Base-by-base conservation (phyloP, 768 basidiomycete species). In the Leccinum boreale region DNA sequence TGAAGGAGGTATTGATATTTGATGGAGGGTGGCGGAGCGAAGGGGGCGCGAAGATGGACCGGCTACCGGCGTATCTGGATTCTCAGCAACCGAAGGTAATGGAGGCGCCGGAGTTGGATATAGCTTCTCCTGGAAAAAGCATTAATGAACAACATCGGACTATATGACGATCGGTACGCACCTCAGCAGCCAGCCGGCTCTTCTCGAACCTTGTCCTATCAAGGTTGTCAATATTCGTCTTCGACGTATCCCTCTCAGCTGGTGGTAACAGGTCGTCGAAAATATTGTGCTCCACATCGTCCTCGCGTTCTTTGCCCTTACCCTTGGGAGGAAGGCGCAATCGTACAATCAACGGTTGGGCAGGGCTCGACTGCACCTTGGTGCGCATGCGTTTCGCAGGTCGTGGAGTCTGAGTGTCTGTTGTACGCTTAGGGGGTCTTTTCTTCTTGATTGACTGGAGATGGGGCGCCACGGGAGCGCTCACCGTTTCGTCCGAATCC, bases 251-350 rank as follows among this genome's bases (percentile, higher is more conserved):
- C 35, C 92, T 83, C 55, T 96, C 89, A 17, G 78, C 78, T 2
- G 78, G 72, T 14, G 71, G 73, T 35, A 98, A 78, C 42, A 96
- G 79, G 21, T 94, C 94, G 49, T 97, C 94, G 67, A 95, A 98
- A 51, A 94, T 77, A 24, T 87, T 86, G 45, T 75, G 71, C 11
- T 73, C 71, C 26, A 78, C 75, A 7, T 86, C 86, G 9, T 87
- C 86, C 54, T 91, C 88, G 17, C 81, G 80, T 42, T 85, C 85
- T 67, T 85, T 87, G 31, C 83, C 83, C 69, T 89, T 89, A 29
- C 82, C 81, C 63, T 85, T 82, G n/a, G 79, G 78, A 1, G 80
- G 77, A 9, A 86, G 71, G 28, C 83, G 82, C 49, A 86, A 74
- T 23, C 82, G 80, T 23, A 88, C 80, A 26, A 73, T 70, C 23